Conservation (phyloP, 2,329 filamentous ascomycete genomes). For the Pleurostoma richardsiae region DNA sequence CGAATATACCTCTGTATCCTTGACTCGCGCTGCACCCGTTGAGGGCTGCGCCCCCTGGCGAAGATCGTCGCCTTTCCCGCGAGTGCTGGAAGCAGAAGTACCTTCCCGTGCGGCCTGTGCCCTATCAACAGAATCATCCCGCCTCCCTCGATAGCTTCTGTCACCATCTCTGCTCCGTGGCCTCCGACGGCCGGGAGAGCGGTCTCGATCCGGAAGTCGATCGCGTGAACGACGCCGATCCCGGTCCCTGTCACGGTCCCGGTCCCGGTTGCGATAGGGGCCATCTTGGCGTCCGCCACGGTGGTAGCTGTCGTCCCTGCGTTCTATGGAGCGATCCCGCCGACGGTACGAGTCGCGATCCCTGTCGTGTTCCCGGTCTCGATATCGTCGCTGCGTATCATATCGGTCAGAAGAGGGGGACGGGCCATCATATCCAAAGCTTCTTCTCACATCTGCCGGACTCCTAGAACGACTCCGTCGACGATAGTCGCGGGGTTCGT, state of each 20-base stretch:
- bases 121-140: constrained; percentile 69
- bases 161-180: constrained; percentile 59
- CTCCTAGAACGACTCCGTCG: constrained; percentile 59
- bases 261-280: constrained; percentile 50
- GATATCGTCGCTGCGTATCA: constrained; percentile 49
- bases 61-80: constrained; percentile 62
- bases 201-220: constrained; percentile 51
- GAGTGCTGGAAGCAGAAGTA: constrained; percentile 65
- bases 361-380: constrained; percentile 47
- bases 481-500: constrained; percentile 44
- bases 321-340: constrained; percentile 65
- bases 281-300: constrained; percentile 55
- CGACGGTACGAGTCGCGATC: constrained; percentile 56
- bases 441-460: constrained; percentile 50
- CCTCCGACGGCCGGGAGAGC: constrained; percentile 52
- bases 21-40: constrained; percentile 42
- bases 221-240: constrained; percentile 64
- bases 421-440: constrained; percentile 10
- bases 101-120: constrained; percentile 59
- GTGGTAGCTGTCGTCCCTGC: constrained; percentile 61
- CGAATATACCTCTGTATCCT: constrained; percentile 52
- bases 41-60: constrained; percentile 42
- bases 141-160: constrained; percentile 61
- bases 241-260: constrained; percentile 43
- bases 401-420: constrained; percentile 32